Conservation (phyloP, 371 early-diverging fungal species). For the Batrachochytrium dendrobatidis region DNA sequence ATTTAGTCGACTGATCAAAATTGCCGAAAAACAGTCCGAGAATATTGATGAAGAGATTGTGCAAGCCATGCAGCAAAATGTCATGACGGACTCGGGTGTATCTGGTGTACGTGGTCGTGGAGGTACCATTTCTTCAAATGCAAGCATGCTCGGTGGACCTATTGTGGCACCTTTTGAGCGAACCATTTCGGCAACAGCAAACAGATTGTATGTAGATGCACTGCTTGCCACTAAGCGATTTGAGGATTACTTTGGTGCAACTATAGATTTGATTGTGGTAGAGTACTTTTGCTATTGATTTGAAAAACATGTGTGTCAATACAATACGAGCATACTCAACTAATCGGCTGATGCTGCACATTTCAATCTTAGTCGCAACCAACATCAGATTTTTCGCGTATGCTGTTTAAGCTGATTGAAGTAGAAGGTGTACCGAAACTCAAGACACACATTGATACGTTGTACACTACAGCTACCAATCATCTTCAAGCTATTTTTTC, state of each 20-base stretch:
- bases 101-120: slow-evolving; percentile 1
- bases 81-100: slow-evolving; percentile 9
- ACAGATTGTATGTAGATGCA: slow-evolving; percentile 32
- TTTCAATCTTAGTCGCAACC: too few relatives aligned
- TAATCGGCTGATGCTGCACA: too few relatives aligned
- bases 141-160: slow-evolving; percentile 1
- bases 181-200: slow-evolving; percentile 33
- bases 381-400: not conserved
- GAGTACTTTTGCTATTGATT: too few relatives aligned
- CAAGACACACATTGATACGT: slow-evolving; percentile 1
- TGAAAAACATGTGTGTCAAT: too few relatives aligned
- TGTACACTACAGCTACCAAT: slow-evolving; percentile 2
- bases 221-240: slow-evolving; percentile 28
- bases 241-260: slow-evolving; percentile 30
- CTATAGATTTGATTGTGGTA: slow-evolving; percentile 28
- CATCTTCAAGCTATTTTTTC: slow-evolving; percentile 1
- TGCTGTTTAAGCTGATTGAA: slow-evolving; percentile 1
- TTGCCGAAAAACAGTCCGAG: slow-evolving; percentile 11
- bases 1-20: slow-evolving; percentile 8
- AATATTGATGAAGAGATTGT: slow-evolving; percentile 17
- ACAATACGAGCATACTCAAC: too few relatives aligned
- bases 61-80: slow-evolving; percentile 13
- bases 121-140: not conserved
- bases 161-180: slow-evolving; percentile 2
- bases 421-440: not conserved